phyloP scores from a whole-genome alignment of 2,329 filamentous ascomycete genomes.

The Monilinia aucupariae region DNA sequence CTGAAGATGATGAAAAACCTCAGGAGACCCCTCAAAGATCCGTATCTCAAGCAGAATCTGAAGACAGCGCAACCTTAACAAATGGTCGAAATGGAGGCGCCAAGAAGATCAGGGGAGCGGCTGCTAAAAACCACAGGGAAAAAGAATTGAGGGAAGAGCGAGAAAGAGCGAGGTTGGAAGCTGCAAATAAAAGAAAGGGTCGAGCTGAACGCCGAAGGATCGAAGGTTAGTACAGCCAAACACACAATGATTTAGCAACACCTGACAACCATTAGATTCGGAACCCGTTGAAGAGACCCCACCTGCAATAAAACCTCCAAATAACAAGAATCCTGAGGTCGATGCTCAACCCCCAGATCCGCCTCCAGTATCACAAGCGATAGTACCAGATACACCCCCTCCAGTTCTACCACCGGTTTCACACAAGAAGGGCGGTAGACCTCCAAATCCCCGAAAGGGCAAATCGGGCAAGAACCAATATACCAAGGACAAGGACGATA shows the following conservation, averaged over 20 bases:
- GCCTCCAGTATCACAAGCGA: slow-evolving; percentile 43
- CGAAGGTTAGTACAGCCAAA: slow-evolving; percentile 57
- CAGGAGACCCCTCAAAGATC: slow-evolving; percentile 34
- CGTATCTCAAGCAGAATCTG: slow-evolving; percentile 58
- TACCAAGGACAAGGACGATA: slow-evolving; percentile 63
- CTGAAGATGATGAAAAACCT: slow-evolving; percentile 43
- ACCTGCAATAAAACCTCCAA: slow-evolving; percentile 39
- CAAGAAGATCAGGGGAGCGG: slow-evolving; percentile 56
- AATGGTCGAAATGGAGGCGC: slow-evolving; percentile 44
- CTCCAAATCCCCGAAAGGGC: slow-evolving; percentile 60
- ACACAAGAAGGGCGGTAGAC: slow-evolving; percentile 58
- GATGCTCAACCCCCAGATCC: slow-evolving; percentile 37
- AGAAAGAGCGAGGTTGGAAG: slow-evolving; percentile 68
- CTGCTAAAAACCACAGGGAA: slow-evolving; percentile 54
- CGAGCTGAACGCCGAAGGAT: slow-evolving; percentile 73
- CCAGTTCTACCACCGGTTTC: slow-evolving; percentile 40
- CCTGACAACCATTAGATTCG: slow-evolving; percentile 51
- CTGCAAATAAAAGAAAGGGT: slow-evolving; percentile 73
- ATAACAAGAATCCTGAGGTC: slow-evolving; percentile 32
- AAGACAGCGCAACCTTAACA: slow-evolving; percentile 52
- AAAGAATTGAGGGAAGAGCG: slow-evolving; percentile 66
- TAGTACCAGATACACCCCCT: slow-evolving; percentile 46
- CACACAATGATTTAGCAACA: slow-evolving; percentile 32
- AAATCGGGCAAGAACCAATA: slow-evolving; percentile 75
- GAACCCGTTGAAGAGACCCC: slow-evolving; percentile 66